Conservation (phyloP, 257 asterid genomes). For the Ophiorrhiza pumila region DNA sequence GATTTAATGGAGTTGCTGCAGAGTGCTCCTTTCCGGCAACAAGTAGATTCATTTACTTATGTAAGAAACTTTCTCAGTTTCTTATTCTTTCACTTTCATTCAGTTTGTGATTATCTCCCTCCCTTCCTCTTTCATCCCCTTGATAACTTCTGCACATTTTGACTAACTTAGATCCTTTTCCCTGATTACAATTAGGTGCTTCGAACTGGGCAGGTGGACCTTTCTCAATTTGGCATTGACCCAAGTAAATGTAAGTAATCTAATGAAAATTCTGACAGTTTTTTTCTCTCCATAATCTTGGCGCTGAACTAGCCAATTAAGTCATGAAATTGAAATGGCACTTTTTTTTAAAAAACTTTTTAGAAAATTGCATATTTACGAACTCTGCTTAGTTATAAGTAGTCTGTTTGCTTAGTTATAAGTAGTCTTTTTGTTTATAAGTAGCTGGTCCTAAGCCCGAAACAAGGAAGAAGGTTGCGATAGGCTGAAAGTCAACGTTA, state of each 20-base stretch:
- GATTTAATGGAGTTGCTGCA: constrained; percentile 81
- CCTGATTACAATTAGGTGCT: constrained; percentile 54
- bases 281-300: background rate
- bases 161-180: constrained; percentile 10
- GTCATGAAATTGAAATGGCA: background rate
- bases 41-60: constrained; percentile 88
- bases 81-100: background rate
- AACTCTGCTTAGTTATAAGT: no score
- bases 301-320: background rate
- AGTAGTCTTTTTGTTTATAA: no score
- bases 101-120: background rate
- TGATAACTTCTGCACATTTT: background rate
- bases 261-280: background rate
- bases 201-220: constrained; percentile 90
- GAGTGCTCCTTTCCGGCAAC: constrained; percentile 94
- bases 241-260: constrained; percentile 71
- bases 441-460: no score
- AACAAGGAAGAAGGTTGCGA: no score
- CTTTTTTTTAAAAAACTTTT: no score
- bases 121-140: background rate
- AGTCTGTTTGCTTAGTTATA: no score
- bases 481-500: no score
- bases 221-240: constrained; percentile 88
- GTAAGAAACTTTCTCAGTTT: constrained; percentile 39
- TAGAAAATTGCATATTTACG: no score